Evolutionary conservation across 2,329 filamentous ascomycete species (phyloP), one percentile per base, ranked within the genome.

Genomic region (Xylaria sp.): DNA sequence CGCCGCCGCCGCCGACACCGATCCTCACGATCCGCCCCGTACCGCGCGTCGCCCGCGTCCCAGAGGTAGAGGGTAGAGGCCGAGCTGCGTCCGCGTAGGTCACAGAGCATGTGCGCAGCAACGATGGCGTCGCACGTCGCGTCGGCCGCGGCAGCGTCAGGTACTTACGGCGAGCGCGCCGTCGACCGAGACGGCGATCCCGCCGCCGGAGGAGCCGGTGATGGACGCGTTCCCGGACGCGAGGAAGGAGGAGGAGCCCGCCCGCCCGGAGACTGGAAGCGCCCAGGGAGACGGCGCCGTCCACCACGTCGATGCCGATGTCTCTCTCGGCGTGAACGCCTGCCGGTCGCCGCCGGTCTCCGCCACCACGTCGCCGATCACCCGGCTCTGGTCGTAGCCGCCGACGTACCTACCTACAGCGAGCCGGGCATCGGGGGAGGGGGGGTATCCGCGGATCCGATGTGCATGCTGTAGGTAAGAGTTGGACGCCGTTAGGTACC

Each of bases 21-120:
- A n/a, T n/a, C n/a, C n/a, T n/a, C n/a, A 77, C 62, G 17, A 78
- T 72, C 19, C 66, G 66, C 4, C n/a, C 64, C 44, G 52, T 73
- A 78, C 39, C 65, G 63, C 2, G 61, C 43, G 24, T 71, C 64
- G 2, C 56, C 50, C 0, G 66, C 71, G 34, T 77, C 64, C 76
- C 76, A 78, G 17, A 73, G 57, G 48, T 77, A 78, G 5, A 78
- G 59, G 57, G 48, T 77, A 78, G 5, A 78, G 59, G 0, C 72
- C 74, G 1, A 76, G 63, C 6, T 55, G n/a, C 54, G 1, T 64
- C 43, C 38, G 75, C 59, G 54, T 69, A 76, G 0, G 57, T 69
- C 4, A 77, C 69, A 0, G 74, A 78, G 65, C 8, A 71, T 39
- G 0, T 57, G 26, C 1, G 74, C 67, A n/a, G n/a, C n/a, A n/a